Evolutionary conservation across 169 alveolate species (phyloP), one percentile per base, ranked within the genome.

Genomic region (Plasmodium adleri): DNA sequence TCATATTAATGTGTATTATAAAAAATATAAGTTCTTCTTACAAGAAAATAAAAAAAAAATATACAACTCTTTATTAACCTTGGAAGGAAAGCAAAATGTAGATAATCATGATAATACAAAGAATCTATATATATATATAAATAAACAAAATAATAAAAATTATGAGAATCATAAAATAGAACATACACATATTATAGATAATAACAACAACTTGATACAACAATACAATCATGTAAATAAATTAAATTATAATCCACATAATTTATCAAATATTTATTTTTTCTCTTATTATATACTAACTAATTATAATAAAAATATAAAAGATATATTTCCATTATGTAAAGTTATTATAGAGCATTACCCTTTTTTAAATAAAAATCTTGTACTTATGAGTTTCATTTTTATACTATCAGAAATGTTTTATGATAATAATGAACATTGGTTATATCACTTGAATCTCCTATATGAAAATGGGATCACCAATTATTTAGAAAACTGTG

Each of bases 201-300:
- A 7, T 4, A 28, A 66, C 54, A 12, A 24, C 22, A 24, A 3
- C 24, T 22, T n/a, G 5, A 50, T 6, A 0, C 13, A 63, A 26
- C 26, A 45, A 3, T 22, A 2, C 5, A 56, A 15, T 20, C 24
- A 49, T 20, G 45, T 3, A 6, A 28, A 64, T 15, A n/a, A 8
- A 76, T 4, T 20, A 3, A 43, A 39, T 58, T 74, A 76, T 49
- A 52, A 52, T 24, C n/a, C 64, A 52, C 47, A 32, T 1, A 64
- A 64, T 71, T 24, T 66, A 26, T 68, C 78, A 9, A 76, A 76
- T 52, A 45, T 76, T 58, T 66, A 76, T 59, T 76, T 76, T 59
- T 15, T 76, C 20, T 63, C 70, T 59, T 76, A 76, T 45, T 76
- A 76, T 71, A 20, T 76, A 1, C 52, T 76, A 43, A 63, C 39